Conservation (phyloP, 768 basidiomycete genomes). For the Vishniacozyma victoriae region DNA sequence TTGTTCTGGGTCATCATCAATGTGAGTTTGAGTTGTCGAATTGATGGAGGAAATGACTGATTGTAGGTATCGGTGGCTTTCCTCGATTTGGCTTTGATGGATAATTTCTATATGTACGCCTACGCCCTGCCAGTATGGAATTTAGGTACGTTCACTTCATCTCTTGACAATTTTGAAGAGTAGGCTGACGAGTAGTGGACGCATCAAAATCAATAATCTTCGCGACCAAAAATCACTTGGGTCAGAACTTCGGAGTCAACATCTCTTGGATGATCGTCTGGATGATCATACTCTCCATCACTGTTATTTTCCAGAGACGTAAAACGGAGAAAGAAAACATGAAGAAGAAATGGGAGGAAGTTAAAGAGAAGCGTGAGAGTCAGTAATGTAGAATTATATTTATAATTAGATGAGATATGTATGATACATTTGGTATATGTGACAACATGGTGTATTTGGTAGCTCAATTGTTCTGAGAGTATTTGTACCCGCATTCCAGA, state of each 20-base stretch:
- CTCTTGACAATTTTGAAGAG: background rate
- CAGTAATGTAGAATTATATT: too few species aligned
- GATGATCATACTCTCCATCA: slow-evolving; percentile 13
- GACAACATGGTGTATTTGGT: background rate
- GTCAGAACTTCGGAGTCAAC: slow-evolving; percentile 43
- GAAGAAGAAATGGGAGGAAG: slow-evolving; percentile 24
- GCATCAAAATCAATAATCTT: slow-evolving; percentile 43
- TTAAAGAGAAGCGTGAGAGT: slow-evolving; percentile 13
- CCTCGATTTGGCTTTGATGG: slow-evolving; percentile 36
- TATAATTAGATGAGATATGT: too few species aligned
- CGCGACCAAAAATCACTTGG: slow-evolving; percentile 43
- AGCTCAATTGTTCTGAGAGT: background rate
- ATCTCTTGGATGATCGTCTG: slow-evolving; percentile 20
- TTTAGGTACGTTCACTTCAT: slow-evolving; percentile 10
- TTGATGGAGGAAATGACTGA: background rate
- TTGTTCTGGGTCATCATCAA: slow-evolving; percentile 42
- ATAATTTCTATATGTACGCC: slow-evolving; percentile 43
- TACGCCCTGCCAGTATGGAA: slow-evolving; percentile 38
- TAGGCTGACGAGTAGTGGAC: slow-evolving; percentile 17
- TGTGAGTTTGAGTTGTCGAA: slow-evolving; percentile 9
- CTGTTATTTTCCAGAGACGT: slow-evolving; percentile 18
- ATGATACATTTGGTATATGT: slow-evolving; percentile 13
- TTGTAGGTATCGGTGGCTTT: slow-evolving; percentile 38
- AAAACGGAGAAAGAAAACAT: slow-evolving; percentile 19
- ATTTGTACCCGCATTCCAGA: background rate